Evolutionary conservation across 2,329 filamentous ascomycete species (phyloP), one percentile per base, ranked within the genome.

Genomic region (Aspergillus sp.): DNA sequence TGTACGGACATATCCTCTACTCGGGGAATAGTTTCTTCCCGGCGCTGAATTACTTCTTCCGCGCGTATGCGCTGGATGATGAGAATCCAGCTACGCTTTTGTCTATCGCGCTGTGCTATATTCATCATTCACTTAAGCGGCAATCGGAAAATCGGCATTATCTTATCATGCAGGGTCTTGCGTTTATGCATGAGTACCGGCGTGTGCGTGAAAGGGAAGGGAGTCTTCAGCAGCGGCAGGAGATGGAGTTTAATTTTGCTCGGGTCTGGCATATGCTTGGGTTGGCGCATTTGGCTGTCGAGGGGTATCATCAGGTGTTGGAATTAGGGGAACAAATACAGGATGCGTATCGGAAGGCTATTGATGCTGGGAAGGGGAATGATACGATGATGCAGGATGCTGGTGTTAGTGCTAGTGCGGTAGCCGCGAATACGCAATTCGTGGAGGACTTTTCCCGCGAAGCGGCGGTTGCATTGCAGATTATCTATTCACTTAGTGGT

Each of bases 141-240:
- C 88, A 95, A 66, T 84, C 86, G 0, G 88, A 91, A 43, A 97
- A 97, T 63, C 77, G 93, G 1, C 91, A 97, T 63, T 91, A 88
- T 61, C 81, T 90, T 37, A 82, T 96, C 38, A 77, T 88, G 54
- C 90, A 97, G 65, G 93, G 90, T 0, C 78, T 96, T 44, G 76
- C 84, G 0, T 96, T 95, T 60, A 70, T 97, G 49, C 81, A 84
- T 49, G 74, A 81, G 32, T 95, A 94, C 68, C 84, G 86, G 55
- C 75, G 81, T 2, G 63, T 81, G 22, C 77, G 86, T 22, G 72
- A 51, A 67, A 72, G 50, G 64, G 62, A 68, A 27, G 69, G 66
- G 5, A 63, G 63, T 7, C 56, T 69, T 4, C 66, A 70, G 1
- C 60, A 71, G 17, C 69, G 75, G 43, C 85, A 88, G 61, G 89